Evolutionary conservation across 371 early-diverging fungal species (phyloP).

Genomic region (Funneliformis caledonium): DNA sequence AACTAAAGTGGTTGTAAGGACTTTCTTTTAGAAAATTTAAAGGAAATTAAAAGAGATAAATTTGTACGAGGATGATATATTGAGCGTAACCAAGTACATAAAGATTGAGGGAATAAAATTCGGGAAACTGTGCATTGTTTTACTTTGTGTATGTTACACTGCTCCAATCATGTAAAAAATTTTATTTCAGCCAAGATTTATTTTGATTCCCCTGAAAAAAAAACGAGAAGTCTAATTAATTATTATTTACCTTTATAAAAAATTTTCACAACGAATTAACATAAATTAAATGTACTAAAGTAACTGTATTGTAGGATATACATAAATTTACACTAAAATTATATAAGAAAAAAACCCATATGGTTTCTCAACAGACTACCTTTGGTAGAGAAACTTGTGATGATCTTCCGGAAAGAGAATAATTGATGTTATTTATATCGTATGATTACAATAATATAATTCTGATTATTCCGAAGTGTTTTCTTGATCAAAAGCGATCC

Average conservation of each 20-base stretch:
- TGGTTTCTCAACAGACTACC: not conserved
- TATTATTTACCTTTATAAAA: too few relatives aligned
- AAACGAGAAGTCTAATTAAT: too few relatives aligned
- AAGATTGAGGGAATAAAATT: not conserved
- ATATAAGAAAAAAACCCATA: not conserved
- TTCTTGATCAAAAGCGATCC: too few relatives aligned
- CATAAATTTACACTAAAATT: not conserved
- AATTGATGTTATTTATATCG: too few relatives aligned
- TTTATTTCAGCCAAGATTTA: not conserved
- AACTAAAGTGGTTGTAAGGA: not conserved
- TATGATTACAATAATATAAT: too few relatives aligned
- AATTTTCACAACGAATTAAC: too few relatives aligned
- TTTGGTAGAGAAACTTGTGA: too few relatives aligned
- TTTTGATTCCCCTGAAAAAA: too few relatives aligned
- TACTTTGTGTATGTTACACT: not conserved
- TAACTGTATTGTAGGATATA: not conserved
- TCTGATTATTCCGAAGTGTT: too few relatives aligned
- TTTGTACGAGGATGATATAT: not conserved
- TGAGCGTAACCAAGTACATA: not conserved
- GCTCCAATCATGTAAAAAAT: not conserved
- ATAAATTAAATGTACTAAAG: not conserved
- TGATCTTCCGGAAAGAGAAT: too few relatives aligned
- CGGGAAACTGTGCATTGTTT: not conserved
- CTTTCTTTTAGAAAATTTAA: not conserved
- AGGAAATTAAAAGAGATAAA: not conserved